A percentile compares a stretch with the other conserved stretches of the same genome.
Evolutionary conservation across 2,329 filamentous ascomycete genomes (phyloP).

Genomic region (Pseudogymnoascus sp.): DNA sequence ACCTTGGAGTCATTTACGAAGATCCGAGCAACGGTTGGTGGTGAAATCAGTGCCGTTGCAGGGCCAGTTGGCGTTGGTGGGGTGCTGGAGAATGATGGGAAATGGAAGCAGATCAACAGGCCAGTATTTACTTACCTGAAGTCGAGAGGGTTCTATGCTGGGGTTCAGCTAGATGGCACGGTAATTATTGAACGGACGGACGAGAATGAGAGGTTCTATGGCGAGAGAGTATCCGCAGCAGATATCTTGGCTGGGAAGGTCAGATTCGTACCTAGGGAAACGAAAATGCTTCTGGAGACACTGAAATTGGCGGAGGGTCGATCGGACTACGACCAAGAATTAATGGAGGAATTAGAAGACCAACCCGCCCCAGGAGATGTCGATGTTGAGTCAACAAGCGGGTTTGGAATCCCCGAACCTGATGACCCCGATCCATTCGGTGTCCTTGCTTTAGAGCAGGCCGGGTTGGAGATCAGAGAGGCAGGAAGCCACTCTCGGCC

Average conservation of each 20-base stretch:
- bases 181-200: constrained; percentile 79
- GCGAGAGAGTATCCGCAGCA: constrained; percentile 50
- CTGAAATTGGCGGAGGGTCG: constrained; percentile 84
- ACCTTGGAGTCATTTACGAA: constrained; percentile 79
- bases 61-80: constrained; percentile 74
- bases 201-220: constrained; percentile 82
- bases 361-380: constrained; percentile 71
- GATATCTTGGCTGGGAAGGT: constrained; percentile 46
- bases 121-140: constrained; percentile 84
- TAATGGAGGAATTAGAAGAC: constrained; percentile 55
- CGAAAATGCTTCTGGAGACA: constrained; percentile 53
- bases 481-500: constrained; percentile 71
- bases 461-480: constrained; percentile 81
- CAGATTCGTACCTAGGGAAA: constrained; percentile 25
- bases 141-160: constrained; percentile 79
- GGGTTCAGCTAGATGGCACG: constrained; percentile 79
- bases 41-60: constrained; percentile 66
- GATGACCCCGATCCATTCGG: constrained; percentile 90
- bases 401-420: constrained; percentile 69
- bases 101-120: constrained; percentile 51
- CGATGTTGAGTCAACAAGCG: constrained; percentile 40
- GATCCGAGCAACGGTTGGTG: constrained; percentile 69
- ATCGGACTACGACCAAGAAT: constrained; percentile 57
- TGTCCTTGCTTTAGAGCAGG: constrained; percentile 80
- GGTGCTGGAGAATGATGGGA: constrained; percentile 32